Conservation (phyloP, 305 asterid species). For the Salvia sclarea region DNA sequence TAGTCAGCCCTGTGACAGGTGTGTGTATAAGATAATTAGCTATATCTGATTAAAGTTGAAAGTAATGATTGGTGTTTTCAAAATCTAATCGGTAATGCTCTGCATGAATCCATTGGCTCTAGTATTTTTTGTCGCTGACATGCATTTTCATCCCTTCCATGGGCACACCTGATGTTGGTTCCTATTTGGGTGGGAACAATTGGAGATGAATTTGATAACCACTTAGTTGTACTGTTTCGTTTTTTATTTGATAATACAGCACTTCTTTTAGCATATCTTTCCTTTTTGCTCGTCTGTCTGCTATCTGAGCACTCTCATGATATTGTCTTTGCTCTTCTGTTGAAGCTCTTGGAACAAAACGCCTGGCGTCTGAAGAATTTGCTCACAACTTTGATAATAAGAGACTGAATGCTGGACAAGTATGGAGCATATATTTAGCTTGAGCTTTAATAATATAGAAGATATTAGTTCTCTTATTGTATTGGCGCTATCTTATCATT, state of each 20-base stretch:
- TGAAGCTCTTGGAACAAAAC: conserved; percentile 90
- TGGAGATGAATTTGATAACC: conserved; percentile 1
- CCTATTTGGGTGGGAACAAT: conserved; percentile 6
- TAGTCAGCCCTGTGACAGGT: conserved; percentile 65
- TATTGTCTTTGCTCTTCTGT: conserved; percentile 25
- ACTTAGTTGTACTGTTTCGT: not conserved
- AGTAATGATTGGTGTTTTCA: conserved; percentile 6
- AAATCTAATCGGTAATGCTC: not conserved
- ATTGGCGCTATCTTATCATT: conserved; percentile 17
- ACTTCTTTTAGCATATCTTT: not conserved
- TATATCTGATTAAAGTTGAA: conserved; percentile 19
- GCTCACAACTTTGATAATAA: conserved; percentile 72
- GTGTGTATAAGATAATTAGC: conserved; percentile 32
- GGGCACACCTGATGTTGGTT: conserved; percentile 12
- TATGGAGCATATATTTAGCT: conserved; percentile 35
- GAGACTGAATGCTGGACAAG: conserved; percentile 88
- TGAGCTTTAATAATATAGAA: conserved; percentile 14
- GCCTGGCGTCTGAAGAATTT: conserved; percentile 86
- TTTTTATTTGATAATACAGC: not conserved
- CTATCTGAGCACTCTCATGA: conserved; percentile 22
- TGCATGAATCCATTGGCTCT: conserved; percentile 2
- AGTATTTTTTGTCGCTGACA: not conserved
- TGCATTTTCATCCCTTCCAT: conserved; percentile 21
- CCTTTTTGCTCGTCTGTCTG: conserved; percentile 5
- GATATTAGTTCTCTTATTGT: not conserved